These are phyloP conservation scores for Fusarium pseudoanthophilum DNA, from an alignment of 2,329 filamentous ascomycete genomes.

Conservation along the genomic window DNA sequence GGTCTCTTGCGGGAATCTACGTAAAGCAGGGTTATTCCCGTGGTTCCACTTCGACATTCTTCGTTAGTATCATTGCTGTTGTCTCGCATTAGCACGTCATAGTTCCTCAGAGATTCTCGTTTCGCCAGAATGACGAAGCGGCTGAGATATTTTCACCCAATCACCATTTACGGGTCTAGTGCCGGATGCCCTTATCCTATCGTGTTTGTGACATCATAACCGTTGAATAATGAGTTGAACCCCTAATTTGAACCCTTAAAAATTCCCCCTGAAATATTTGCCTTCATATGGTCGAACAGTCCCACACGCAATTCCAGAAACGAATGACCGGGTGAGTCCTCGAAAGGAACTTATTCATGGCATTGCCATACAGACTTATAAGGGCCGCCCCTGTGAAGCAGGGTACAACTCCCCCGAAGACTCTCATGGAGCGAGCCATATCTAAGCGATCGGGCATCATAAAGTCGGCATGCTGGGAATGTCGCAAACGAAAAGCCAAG, in stretches of 20 bases:
- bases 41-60: not conserved
- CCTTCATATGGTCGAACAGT: too few relatives aligned
- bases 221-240: not conserved
- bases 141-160: not conserved
- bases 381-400: not conserved
- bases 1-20: too few relatives aligned
- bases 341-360: not conserved
- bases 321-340: too few relatives aligned
- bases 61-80: not conserved
- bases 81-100: not conserved
- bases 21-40: not conserved
- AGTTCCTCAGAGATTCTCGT: too few relatives aligned
- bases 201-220: not conserved
- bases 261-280: too few relatives aligned
- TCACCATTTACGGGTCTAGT: fast-evolving
- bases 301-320: too few relatives aligned
- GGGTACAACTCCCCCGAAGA: fast-evolving
- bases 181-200: fast-evolving
- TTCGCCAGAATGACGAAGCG: not conserved
- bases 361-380: not conserved
- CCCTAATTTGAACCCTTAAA: not conserved
- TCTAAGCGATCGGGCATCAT: not conserved
- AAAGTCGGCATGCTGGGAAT: constrained; percentile 16
- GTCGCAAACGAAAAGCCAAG: constrained; percentile 9
- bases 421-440: not conserved